Percentiles rank a stretch among this genome's conserved stretches.
phyloP scores from a whole-genome alignment of 768 basidiomycete genomes.

The Tricholoma saponaceum region DNA sequence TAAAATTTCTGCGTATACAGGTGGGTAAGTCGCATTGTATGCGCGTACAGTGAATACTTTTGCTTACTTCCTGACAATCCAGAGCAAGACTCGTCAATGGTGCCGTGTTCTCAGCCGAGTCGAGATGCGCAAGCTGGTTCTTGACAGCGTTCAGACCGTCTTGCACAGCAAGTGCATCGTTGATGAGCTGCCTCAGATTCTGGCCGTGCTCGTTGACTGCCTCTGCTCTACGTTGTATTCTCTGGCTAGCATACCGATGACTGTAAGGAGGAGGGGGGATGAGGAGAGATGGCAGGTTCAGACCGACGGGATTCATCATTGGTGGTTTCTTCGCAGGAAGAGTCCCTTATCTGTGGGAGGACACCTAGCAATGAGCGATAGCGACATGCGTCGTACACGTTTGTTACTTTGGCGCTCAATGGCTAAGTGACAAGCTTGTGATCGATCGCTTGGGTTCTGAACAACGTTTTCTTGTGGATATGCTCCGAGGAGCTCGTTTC shows the following conservation, averaged over 20 bases:
- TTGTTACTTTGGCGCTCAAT: not conserved
- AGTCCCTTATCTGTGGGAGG: not conserved
- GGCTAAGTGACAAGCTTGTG: not conserved
- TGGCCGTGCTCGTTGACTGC: not conserved
- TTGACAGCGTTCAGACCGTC: conserved; percentile 5
- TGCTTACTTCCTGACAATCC: conserved; percentile 5
- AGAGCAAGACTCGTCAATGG: not conserved
- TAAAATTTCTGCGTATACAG: not conserved
- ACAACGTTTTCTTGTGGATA: too few species aligned
- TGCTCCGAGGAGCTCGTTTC: too few species aligned
- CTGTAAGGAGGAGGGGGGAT: not conserved
- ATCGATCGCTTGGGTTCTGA: too few species aligned
- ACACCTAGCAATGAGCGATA: not conserved
- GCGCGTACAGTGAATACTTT: not conserved
- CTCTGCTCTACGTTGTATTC: not conserved
- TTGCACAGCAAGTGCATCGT: conserved; percentile 3
- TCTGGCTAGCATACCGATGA: not conserved
- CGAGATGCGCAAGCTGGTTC: not conserved
- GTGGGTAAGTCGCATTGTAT: not conserved
- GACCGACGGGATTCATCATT: not conserved
- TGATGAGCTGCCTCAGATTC: conserved; percentile 3
- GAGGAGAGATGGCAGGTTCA: not conserved
- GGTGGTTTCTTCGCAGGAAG: not conserved
- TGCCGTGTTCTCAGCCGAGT: not conserved
- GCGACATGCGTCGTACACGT: not conserved